These are phyloP conservation scores for Microbotryum intermedium DNA, from an alignment of 1,284 basidiomycete genomes.

Conservation along the genomic window DNA sequence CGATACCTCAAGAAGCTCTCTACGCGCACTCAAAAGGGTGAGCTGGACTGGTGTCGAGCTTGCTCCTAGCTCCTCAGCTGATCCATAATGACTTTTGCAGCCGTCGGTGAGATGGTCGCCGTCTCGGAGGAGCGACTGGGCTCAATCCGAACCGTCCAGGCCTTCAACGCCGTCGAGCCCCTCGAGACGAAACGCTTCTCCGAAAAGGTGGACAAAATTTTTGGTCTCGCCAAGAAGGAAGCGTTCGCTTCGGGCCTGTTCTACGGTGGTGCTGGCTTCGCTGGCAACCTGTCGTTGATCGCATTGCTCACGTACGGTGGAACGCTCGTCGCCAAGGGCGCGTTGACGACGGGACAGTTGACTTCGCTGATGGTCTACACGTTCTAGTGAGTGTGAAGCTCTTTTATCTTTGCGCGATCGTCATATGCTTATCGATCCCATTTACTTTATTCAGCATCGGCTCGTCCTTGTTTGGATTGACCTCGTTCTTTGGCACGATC, in stretches of 20 bases:
- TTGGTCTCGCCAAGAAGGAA: constrained; percentile 73
- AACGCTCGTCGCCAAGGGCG: constrained; percentile 73
- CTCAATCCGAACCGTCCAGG: constrained; percentile 87
- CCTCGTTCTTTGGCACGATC: constrained; percentile 42
- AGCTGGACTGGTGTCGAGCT: constrained; percentile 64
- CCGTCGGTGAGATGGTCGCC: constrained; percentile 26
- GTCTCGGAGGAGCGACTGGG: constrained; percentile 83
- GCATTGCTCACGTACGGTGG: constrained; percentile 89
- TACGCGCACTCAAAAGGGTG: constrained; percentile 72
- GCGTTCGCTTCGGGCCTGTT: constrained; percentile 66
- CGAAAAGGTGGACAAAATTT: constrained; percentile 56
- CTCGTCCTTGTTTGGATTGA: constrained; percentile 39
- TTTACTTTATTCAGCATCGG: constrained; percentile 7
- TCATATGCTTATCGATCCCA: constrained; percentile 37
- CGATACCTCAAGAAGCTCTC: constrained; percentile 87
- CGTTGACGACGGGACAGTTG: constrained; percentile 68
- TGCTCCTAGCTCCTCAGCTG: constrained; percentile 48
- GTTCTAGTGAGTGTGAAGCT: constrained; percentile 4
- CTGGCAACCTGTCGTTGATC: constrained; percentile 85
- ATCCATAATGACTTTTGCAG: neutral
- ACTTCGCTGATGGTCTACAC: constrained; percentile 89
- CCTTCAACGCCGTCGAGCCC: constrained; percentile 64
- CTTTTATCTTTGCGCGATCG: neutral
- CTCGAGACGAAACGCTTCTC: constrained; percentile 56
- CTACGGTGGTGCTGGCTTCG: constrained; percentile 70